Evolutionary conservation across 139 green algal species (phyloP).

Genomic region (Medakamo hakoo): DNA sequence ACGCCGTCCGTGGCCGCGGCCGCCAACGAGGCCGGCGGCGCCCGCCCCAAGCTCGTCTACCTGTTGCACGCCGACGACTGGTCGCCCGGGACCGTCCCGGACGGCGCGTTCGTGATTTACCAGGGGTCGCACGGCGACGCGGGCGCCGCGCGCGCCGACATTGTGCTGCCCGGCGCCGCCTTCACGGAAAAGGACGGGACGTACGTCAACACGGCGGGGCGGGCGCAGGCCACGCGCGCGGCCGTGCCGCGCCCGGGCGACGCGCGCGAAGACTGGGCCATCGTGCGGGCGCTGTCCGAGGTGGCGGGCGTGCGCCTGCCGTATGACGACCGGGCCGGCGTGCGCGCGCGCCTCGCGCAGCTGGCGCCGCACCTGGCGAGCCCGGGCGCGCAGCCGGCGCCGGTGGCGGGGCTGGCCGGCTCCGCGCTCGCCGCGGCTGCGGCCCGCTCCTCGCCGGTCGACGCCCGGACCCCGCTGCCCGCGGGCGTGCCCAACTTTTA

Average conservation of each 20-base stretch:
- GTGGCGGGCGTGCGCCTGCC: slow-evolving; percentile 59
- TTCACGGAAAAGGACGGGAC: slow-evolving; percentile 78
- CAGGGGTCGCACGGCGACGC: slow-evolving; percentile 86
- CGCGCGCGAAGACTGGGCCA: slow-evolving; percentile 90
- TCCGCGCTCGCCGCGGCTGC: neutral
- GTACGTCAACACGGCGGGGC: slow-evolving; percentile 86
- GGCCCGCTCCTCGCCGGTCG: neutral
- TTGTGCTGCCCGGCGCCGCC: slow-evolving; percentile 80
- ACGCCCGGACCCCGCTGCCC: neutral
- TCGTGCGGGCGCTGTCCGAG: slow-evolving; percentile 70
- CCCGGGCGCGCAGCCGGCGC: slow-evolving; percentile 41
- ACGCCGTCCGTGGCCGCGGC: slow-evolving; percentile 36
- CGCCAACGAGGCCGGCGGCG: slow-evolving; percentile 8
- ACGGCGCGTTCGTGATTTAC: slow-evolving; percentile 89
- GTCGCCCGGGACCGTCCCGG: slow-evolving; percentile 51
- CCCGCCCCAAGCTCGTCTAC: slow-evolving; percentile 74
- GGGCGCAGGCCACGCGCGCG: slow-evolving; percentile 72
- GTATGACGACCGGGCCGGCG: slow-evolving; percentile 58
- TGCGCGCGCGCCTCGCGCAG: slow-evolving; percentile 57
- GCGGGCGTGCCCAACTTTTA: slow-evolving; percentile 47
- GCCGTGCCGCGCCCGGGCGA: slow-evolving; percentile 55
- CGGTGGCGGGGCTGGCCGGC: slow-evolving; percentile 11
- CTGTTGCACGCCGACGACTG: slow-evolving; percentile 85
- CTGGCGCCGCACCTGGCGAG: slow-evolving; percentile 60
- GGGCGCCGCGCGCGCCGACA: slow-evolving; percentile 71